phyloP scores from a whole-genome alignment of 495 filamentous ascomycete genomes.

The Penicillium pancosmium region DNA sequence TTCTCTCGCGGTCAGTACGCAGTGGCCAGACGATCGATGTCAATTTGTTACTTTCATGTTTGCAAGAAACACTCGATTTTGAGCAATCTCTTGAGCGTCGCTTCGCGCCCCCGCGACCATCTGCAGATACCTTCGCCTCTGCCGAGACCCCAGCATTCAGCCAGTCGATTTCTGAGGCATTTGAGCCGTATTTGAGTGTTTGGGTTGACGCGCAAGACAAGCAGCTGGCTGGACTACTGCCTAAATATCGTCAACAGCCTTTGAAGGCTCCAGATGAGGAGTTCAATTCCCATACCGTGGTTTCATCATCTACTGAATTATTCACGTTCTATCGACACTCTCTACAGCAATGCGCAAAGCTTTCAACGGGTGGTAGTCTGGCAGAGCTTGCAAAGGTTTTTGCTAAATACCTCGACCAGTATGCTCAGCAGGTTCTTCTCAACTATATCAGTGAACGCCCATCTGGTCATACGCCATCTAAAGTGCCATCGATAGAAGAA shows the following conservation, averaged over 20 bases:
- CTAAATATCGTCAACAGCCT: constrained; percentile 85
- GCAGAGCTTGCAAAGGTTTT: constrained; percentile 84
- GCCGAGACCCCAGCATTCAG: constrained; percentile 79
- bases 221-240: constrained; percentile 82
- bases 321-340: constrained; percentile 95
- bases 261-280: constrained; percentile 84
- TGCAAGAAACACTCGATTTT: constrained; percentile 97
- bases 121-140: constrained; percentile 88
- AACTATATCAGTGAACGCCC: constrained; percentile 69
- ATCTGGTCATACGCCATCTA: constrained; percentile 50
- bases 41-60: constrained; percentile 84
- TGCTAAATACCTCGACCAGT: constrained; percentile 92
- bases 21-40: constrained; percentile 89
- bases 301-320: constrained; percentile 91
- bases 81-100: constrained; percentile 87
- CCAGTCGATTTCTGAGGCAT: constrained; percentile 93
- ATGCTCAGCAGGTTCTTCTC: constrained; percentile 89
- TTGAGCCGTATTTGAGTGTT: constrained; percentile 93
- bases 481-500: constrained; percentile 69
- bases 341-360: constrained; percentile 91
- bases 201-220: constrained; percentile 98
- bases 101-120: constrained; percentile 79
- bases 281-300: constrained; percentile 86
- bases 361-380: constrained; percentile 85
- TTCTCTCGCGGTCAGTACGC: constrained; percentile 83